Percentiles rank a stretch among this genome's conserved stretches.
Conservation (phyloP, 306 rosid species). For the Cyclanthera cordifolia region DNA sequence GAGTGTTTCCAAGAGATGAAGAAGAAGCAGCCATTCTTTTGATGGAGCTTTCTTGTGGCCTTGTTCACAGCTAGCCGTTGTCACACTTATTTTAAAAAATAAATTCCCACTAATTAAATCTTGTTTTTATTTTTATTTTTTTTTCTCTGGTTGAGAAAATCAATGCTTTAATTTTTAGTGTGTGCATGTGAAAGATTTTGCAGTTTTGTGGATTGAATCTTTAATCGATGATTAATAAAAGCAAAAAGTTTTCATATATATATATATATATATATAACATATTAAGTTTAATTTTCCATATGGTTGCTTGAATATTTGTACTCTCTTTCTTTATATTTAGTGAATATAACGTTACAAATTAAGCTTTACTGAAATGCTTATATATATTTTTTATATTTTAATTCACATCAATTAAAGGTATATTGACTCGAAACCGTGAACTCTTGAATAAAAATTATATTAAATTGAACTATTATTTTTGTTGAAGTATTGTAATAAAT, state of each 20-base stretch:
- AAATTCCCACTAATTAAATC: background rate
- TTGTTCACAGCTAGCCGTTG: conserved; percentile 15
- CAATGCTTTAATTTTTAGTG: background rate
- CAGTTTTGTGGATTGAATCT: background rate
- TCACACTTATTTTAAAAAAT: background rate
- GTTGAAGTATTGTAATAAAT: too few relatives aligned
- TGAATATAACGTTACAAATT: too few relatives aligned
- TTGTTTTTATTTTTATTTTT: background rate
- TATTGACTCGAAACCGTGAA: too few relatives aligned
- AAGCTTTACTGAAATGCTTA: too few relatives aligned
- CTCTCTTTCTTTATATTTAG: too few relatives aligned
- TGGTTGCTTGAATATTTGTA: too few relatives aligned
- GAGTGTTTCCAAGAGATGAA: conserved; percentile 49
- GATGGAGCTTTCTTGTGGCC: conserved; percentile 58
- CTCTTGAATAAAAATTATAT: too few relatives aligned
- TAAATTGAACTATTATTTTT: too few relatives aligned
- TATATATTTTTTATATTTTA: too few relatives aligned
- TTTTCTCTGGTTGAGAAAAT: background rate
- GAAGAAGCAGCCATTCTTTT: conserved; percentile 59
- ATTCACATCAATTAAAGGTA: too few relatives aligned
- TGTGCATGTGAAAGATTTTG: background rate
- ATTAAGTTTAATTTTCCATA: too few relatives aligned
- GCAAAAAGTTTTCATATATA: background rate
- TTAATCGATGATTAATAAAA: background rate
- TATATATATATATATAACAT: too few relatives aligned